Evolutionary conservation across 73 alveolate species (phyloP), one percentile per base, ranked within the genome.

Genomic region (Paraurostyla sp.): DNA sequence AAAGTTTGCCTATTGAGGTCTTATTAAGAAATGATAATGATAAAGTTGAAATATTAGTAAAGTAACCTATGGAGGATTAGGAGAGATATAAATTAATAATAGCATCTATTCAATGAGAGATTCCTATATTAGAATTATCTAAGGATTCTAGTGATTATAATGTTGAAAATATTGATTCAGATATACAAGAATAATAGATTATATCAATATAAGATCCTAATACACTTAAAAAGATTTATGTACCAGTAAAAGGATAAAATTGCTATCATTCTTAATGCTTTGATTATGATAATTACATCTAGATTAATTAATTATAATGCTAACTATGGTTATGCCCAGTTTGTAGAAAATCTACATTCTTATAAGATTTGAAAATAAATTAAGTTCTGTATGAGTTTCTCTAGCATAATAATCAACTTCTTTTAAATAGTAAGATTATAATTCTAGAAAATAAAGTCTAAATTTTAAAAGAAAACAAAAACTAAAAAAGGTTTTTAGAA

Each of bases 231-330:
- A 45, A 45, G 29, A 73, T 73, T 9, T 45, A 73, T 9, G 36
- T 73, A 15, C 87, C 87, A 18, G 71, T 73, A 22, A 45, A 11
- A 32, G 87, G 87, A 43, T 6, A 23, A 45, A 6, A 73, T n/a
- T 73, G 87, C 71, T n/a, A n/a, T 3, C 87, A 73, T 50, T 45
- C 46, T 22, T 27, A 73, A 30, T 29, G 73, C 27, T 73, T 73
- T 50, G 87, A 73, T 73, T 50, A 16, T 23, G 68, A 73, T 68
- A 43, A 27, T 23, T 73, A 43, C 33, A 9, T 73, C 41, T 32
- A 48, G 6, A 48, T 45, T 2, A 45, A 73, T 48, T 43, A 11
- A 57, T 13, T 6, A 16, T 35, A 73, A 50, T 45, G 35, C 16
- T 18, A 20, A 23, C 4, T 11, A 15, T 73, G 87, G 87, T 18